Percentiles rank a stretch among this genome's conserved stretches.
Conservation (phyloP, 768 basidiomycete species). For the Suillus discolor region DNA sequence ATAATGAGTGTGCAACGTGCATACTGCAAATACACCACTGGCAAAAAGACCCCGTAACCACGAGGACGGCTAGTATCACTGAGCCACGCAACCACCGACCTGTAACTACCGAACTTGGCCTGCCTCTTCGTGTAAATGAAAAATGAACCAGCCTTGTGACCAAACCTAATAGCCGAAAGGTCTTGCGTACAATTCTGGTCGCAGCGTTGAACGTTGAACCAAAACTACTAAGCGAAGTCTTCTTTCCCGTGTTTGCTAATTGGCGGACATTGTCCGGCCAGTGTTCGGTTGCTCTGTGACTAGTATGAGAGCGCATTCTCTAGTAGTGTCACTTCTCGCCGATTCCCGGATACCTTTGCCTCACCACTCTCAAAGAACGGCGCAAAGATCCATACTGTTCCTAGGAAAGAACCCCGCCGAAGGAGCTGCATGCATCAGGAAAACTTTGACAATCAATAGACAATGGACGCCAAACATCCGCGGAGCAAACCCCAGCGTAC, state of each 20-base stretch:
- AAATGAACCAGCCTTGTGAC: background rate
- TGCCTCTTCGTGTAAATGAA: background rate
- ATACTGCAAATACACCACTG: background rate
- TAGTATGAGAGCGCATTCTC: background rate
- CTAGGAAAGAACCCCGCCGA: slow-evolving; percentile 74
- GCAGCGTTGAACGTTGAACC: background rate
- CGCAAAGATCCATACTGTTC: slow-evolving; percentile 86
- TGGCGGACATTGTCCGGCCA: background rate
- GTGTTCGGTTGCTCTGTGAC: background rate
- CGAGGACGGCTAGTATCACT: background rate
- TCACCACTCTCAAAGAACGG: slow-evolving; percentile 82
- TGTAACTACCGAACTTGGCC: background rate
- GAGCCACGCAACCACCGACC: background rate
- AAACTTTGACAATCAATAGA: slow-evolving; percentile 30
- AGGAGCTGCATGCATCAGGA: slow-evolving; percentile 52
- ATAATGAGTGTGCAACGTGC: background rate
- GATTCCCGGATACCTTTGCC: slow-evolving; percentile 51
- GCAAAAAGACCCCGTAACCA: background rate
- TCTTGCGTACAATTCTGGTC: background rate
- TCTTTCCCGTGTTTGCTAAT: background rate
- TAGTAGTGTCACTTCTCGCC: background rate
- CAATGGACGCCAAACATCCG: slow-evolving; percentile 55
- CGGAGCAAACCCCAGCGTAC: slow-evolving; percentile 70
- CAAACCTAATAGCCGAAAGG: background rate
- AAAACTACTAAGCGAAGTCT: background rate